Base-by-base conservation (phyloP, 352 stramenopile genomes). In the Hyaloperonospora arabidopsidis region DNA sequence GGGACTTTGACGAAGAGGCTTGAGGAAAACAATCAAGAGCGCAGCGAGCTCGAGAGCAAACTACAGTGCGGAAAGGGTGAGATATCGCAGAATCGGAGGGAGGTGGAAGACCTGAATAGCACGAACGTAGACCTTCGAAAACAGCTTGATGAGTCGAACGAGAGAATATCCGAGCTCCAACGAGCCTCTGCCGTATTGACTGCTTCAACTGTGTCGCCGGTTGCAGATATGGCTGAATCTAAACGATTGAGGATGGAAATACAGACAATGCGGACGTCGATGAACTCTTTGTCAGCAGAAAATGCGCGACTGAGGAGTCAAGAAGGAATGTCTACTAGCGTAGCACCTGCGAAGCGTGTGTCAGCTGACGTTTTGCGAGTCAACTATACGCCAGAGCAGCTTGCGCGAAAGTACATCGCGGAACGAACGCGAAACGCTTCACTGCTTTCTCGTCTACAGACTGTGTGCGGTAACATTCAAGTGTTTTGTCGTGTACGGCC, bases 391-490 rank as follows among this genome's bases (percentile, higher is more conserved):
- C 49, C 74, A 8, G 74, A 87, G 21, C 73, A 90, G 45, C 73
- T 93, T 35, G 78, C 90, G 0, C 79, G 87, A 28, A 95, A 97
- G 59, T 91, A 96, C 35, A 45, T 97, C 15, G 66, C 86, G 2
- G 89, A 97, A 63, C 74, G 80, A 36, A 84, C 74, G 1, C 76
- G 83, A 6, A 93, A 91, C 32, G 83, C 83, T 13, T 72, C 76
- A n/a, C 59, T 93, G 21, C 60, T 91, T 14, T 93, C 81, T 5
- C 77, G 79, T 12, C 59, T 93, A 12, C 84, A 93, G 59, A 92
- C 81, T 19, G 73, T 97, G 0, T 93, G 87, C 49, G 92, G 92
- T 36, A 97, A 97, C 47, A 97, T 97, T 49, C 87, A 96, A 65
- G 92, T 97, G 5, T 94, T 97, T 52, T 97, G 87, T 57, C 84